phyloP scores from a whole-genome alignment of 306 rosid genomes.

The Casuarina cunninghamiana region DNA sequence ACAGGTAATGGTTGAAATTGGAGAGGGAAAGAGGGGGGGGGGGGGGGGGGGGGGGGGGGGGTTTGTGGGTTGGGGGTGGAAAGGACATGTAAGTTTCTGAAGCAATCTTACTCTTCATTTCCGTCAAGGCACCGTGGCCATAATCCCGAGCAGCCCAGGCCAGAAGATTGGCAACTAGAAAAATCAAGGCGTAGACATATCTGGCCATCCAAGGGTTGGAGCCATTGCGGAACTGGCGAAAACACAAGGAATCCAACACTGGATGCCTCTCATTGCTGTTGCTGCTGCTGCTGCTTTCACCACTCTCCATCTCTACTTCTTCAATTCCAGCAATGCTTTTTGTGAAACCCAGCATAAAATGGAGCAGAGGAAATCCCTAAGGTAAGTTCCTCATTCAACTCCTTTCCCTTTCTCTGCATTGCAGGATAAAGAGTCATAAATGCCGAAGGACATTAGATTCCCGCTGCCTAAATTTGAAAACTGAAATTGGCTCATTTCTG shows the following conservation, averaged over 20 bases:
- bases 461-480: neutral
- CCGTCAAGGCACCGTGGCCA: conserved; percentile 47
- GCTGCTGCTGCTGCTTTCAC: conserved; percentile 24
- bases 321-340: conserved; percentile 24
- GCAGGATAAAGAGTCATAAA: neutral
- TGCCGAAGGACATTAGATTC: neutral
- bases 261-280: conserved; percentile 21
- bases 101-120: conserved; percentile 64
- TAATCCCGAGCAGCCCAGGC: conserved; percentile 97
- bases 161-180: conserved; percentile 62
- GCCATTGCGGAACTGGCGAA: conserved; percentile 63
- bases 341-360: conserved; percentile 23
- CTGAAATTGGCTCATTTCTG: neutral
- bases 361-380: conserved; percentile 21
- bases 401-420: conserved; percentile 8
- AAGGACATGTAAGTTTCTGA: neutral
- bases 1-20: neutral
- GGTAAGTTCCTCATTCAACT: neutral
- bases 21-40: too few relatives aligned
- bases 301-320: conserved; percentile 51
- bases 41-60: too few relatives aligned
- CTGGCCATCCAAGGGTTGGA: conserved; percentile 98
- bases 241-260: conserved; percentile 49
- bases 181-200: conserved; percentile 81
- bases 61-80: too few relatives aligned